Conservation (phyloP, 768 basidiomycete species). For the Leccinum subgranulosum region DNA sequence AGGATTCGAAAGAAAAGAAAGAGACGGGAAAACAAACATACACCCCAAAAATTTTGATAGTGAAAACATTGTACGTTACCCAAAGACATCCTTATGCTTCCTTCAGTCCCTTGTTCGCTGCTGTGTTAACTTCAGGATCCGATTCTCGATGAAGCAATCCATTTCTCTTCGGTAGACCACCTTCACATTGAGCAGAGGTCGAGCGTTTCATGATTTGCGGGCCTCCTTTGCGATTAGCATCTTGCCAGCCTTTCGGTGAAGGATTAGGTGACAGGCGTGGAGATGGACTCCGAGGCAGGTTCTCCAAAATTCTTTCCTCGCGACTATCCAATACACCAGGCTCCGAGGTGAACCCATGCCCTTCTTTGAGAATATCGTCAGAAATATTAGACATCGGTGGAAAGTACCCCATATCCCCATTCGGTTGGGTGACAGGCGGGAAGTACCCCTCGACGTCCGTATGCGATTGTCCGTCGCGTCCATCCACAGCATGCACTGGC, state of each 20-base stretch:
- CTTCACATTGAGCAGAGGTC: constrained; percentile 27
- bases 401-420: constrained; percentile 38
- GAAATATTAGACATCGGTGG: constrained; percentile 37
- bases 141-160: constrained; percentile 30
- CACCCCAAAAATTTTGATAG: constrained; percentile 3
- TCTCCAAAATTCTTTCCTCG: constrained; percentile 8
- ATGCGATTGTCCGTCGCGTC: constrained; percentile 7
- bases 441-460: constrained; percentile 37
- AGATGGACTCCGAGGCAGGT: constrained; percentile 5
- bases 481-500: constrained; percentile 39
- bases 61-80: constrained; percentile 13
- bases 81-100: constrained; percentile 17
- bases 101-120: constrained; percentile 23
- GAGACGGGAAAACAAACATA: neutral
- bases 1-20: neutral
- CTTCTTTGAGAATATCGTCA: constrained; percentile 36
- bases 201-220: constrained; percentile 27
- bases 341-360: constrained; percentile 1
- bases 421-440: constrained; percentile 34
- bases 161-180: constrained; percentile 25
- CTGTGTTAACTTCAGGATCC: constrained; percentile 25
- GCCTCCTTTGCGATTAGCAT: constrained; percentile 14
- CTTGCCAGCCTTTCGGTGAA: constrained; percentile 8
- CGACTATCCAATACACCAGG: neutral
- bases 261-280: constrained; percentile 6